Conservation (phyloP, 331 rosid genomes). For the Quercus tomentella region DNA sequence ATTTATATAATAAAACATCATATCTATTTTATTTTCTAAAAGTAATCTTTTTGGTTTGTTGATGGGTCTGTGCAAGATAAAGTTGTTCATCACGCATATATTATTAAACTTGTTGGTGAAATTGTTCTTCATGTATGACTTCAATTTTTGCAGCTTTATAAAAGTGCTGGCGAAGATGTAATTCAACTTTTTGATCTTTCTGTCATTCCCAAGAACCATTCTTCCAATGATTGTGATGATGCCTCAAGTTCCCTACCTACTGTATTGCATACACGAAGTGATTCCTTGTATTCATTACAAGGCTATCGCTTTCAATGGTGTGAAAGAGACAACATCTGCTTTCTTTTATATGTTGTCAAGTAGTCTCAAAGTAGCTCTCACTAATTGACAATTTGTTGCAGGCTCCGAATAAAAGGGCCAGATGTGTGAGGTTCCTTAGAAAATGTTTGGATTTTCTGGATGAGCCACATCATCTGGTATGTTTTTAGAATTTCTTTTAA, state of each 20-base stretch:
- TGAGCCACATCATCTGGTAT: slow-evolving; percentile 92
- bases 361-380: slow-evolving; percentile 7
- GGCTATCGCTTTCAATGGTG: slow-evolving; percentile 93
- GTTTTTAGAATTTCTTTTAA: slow-evolving; percentile 3
- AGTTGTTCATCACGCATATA: neutral
- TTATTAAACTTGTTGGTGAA: slow-evolving; percentile 15
- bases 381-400: slow-evolving; percentile 42
- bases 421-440: slow-evolving; percentile 76
- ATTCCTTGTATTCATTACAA: slow-evolving; percentile 77
- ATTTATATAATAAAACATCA: too few relatives aligned
- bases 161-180: slow-evolving; percentile 91
- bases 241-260: slow-evolving; percentile 72
- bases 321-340: slow-evolving; percentile 21
- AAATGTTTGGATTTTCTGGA: slow-evolving; percentile 88
- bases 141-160: slow-evolving; percentile 68
- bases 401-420: slow-evolving; percentile 76
- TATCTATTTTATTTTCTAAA: too few relatives aligned
- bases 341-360: slow-evolving; percentile 11
- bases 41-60: too few relatives aligned
- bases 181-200: slow-evolving; percentile 97
- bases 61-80: neutral
- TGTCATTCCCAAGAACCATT: slow-evolving; percentile 62
- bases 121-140: slow-evolving; percentile 5
- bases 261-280: slow-evolving; percentile 61
- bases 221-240: slow-evolving; percentile 57